Percentiles rank a stretch among this genome's conserved stretches.
These are phyloP conservation scores for Alternaria triticina DNA, from an alignment of 2,329 filamentous ascomycete species.

Conservation along the genomic window DNA sequence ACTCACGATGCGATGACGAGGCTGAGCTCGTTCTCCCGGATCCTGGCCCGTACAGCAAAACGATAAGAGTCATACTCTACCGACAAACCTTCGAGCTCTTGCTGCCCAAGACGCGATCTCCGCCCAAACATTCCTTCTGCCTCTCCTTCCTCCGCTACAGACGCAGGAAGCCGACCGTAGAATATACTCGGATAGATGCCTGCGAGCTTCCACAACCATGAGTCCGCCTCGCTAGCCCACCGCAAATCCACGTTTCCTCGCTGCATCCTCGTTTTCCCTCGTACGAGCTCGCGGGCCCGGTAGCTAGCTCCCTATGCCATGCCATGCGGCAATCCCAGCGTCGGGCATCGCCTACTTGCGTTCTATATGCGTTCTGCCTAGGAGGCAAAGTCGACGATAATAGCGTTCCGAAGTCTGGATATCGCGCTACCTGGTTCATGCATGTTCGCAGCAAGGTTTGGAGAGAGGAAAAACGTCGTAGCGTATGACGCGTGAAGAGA, in stretches of 20 bases:
- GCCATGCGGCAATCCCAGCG: not conserved
- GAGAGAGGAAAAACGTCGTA: not conserved
- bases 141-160: not conserved
- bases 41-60: not conserved
- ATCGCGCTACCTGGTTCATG: not conserved
- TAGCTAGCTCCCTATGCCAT: not conserved
- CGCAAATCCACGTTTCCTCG: not conserved
- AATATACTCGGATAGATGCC: not conserved
- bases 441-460: not conserved
- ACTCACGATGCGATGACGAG: not conserved
- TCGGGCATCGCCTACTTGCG: not conserved
- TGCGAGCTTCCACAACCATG: not conserved
- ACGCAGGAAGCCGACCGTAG: not conserved
- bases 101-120: not conserved
- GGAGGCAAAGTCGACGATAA: not conserved
- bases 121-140: not conserved
- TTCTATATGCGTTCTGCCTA: not conserved
- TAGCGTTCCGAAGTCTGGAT: not conserved
- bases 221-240: not conserved
- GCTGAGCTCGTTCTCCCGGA: not conserved
- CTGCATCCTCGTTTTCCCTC: not conserved
- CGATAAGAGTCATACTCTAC: not conserved
- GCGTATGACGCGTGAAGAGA: not conserved
- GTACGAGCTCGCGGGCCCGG: not conserved
- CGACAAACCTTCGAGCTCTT: not conserved